A percentile compares a stretch with the other conserved stretches of the same genome.
Evolutionary conservation across 78 protist species (phyloP).

Genomic region (Capsaspora owczarzaki): DNA sequence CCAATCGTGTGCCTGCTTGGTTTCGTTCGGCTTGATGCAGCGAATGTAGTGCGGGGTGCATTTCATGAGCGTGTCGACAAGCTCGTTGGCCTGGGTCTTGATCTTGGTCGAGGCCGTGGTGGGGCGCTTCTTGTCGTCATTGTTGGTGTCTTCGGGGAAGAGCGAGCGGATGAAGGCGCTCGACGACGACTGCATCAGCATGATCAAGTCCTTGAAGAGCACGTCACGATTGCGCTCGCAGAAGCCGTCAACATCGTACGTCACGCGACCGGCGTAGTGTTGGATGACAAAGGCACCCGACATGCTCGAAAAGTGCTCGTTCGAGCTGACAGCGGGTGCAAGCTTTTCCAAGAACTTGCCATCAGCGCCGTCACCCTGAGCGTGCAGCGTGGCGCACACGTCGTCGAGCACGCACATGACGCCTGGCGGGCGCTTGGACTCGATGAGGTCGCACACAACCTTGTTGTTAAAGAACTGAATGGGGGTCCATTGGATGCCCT

Average conservation of each 20-base stretch:
- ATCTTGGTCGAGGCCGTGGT: conserved; percentile 82
- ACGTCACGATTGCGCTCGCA: conserved; percentile 78
- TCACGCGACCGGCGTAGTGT: conserved; percentile 87
- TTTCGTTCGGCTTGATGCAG: conserved; percentile 88
- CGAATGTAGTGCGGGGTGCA: conserved; percentile 83
- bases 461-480: conserved; percentile 83
- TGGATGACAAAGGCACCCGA: conserved; percentile 12
- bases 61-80: conserved; percentile 52
- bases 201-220: conserved; percentile 46
- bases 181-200: conserved; percentile 1
- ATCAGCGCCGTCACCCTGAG: conserved; percentile 58
- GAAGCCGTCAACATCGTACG: conserved; percentile 72
- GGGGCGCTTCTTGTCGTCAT: conserved; percentile 51
- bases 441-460: conserved; percentile 77
- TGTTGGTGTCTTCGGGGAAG: conserved; percentile 10
- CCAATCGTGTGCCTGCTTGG: not conserved
- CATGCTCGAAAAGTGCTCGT: not conserved
- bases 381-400: conserved; percentile 24
- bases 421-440: conserved; percentile 73
- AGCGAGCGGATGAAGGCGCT: not conserved
- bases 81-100: conserved; percentile 37
- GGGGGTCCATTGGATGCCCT: conserved; percentile 85
- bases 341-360: conserved; percentile 44
- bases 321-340: not conserved
- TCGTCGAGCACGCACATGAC: conserved; percentile 80